phyloP scores from a whole-genome alignment of 495 filamentous ascomycete genomes.

The Aspergillus carlsbadensis region DNA sequence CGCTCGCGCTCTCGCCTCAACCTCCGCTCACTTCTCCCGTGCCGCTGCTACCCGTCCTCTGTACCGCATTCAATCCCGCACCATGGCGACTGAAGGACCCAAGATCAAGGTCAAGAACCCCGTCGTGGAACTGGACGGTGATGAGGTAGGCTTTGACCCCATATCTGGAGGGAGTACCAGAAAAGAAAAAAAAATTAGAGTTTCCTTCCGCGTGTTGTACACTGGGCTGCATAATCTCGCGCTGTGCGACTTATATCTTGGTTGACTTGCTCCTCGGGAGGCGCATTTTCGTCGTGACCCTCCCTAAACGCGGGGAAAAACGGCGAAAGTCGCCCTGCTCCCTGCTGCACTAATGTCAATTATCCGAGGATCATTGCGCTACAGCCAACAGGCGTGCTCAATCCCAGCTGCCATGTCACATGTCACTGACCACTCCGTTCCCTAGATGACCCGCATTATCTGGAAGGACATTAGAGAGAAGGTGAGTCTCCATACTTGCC shows the following conservation, averaged over 20 bases:
- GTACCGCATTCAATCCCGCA: conserved; percentile 40
- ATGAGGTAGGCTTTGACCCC: conserved; percentile 59
- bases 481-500: conserved; percentile 40
- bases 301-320: conserved; percentile 35
- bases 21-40: conserved; percentile 29
- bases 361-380: conserved; percentile 17
- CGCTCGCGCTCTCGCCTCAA: conserved; percentile 26
- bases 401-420: conserved; percentile 10
- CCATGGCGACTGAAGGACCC: conserved; percentile 42
- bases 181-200: conserved; percentile 3
- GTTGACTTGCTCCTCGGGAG: conserved; percentile 19
- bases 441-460: conserved; percentile 93
- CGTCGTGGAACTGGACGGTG: conserved; percentile 94
- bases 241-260: conserved; percentile 29
- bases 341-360: conserved; percentile 15
- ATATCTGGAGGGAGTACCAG: neutral
- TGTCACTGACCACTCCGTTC: conserved; percentile 26
- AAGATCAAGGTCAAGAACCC: conserved; percentile 99
- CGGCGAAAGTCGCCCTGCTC: conserved; percentile 25
- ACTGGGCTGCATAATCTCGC: conserved; percentile 1
- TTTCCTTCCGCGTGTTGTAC: conserved; percentile 3
- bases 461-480: conserved; percentile 98
- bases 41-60: conserved; percentile 32
- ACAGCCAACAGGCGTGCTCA: conserved; percentile 15
- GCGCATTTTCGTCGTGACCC: conserved; percentile 30